Evolutionary conservation across 768 basidiomycete species (phyloP).

Genomic region (Mycena haematopus): DNA sequence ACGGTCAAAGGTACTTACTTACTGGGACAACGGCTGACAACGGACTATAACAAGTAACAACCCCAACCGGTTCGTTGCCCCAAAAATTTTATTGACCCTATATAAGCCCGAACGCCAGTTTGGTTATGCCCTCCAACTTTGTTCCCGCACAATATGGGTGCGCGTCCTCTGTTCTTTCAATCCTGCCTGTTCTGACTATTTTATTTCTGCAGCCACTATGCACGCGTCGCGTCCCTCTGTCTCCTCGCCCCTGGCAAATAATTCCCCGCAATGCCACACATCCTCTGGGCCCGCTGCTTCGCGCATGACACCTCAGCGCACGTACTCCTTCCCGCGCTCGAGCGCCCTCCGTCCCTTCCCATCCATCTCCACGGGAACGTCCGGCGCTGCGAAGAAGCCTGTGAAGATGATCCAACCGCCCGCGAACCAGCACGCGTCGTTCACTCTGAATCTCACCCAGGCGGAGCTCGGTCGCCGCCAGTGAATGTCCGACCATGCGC

Average conservation of each 20-base stretch:
- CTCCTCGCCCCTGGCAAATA: slow-evolving; percentile 72
- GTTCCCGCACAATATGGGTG: slow-evolving; percentile 11
- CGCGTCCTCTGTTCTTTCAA: background rate
- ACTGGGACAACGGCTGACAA: no score
- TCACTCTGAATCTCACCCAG: slow-evolving; percentile 82
- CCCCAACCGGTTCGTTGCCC: no score
- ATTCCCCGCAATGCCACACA: slow-evolving; percentile 42
- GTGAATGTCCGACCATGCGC: slow-evolving; percentile 20
- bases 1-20: no score
- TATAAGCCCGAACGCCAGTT: no score
- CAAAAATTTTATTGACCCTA: no score
- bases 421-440: slow-evolving; percentile 69
- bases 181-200: background rate
- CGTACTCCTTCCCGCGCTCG: slow-evolving; percentile 68
- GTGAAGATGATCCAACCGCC: slow-evolving; percentile 85
- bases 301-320: slow-evolving; percentile 49
- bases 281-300: slow-evolving; percentile 33
- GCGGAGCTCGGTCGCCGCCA: slow-evolving; percentile 82
- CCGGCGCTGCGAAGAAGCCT: slow-evolving; percentile 48
- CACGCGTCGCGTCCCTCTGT: slow-evolving; percentile 58
- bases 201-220: slow-evolving; percentile 45
- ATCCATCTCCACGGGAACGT: slow-evolving; percentile 51
- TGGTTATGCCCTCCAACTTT: no score
- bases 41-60: no score
- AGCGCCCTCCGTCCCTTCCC: slow-evolving; percentile 83